phyloP scores from a whole-genome alignment of 176 grass and related monocot genomes.

The Oryza australiensis region DNA sequence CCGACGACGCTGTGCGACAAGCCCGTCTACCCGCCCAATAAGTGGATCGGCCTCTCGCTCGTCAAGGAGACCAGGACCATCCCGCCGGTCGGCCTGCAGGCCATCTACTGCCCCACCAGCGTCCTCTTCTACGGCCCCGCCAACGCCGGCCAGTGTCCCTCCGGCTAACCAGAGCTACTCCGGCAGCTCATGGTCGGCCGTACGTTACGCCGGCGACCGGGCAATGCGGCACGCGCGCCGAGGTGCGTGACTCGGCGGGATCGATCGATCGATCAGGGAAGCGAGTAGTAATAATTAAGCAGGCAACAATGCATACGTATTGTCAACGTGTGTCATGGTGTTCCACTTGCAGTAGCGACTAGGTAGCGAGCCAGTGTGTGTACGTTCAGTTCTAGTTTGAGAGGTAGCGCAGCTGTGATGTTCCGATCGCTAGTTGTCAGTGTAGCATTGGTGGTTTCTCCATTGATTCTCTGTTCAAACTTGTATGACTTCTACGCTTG shows the following conservation, averaged over 20 bases:
- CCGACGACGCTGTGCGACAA: conserved; percentile 45
- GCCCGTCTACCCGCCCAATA: conserved; percentile 49
- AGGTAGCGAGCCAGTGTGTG: background rate
- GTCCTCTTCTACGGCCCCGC: conserved; percentile 52
- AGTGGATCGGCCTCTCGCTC: conserved; percentile 49
- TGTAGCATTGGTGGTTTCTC: background rate
- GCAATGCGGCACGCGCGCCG: background rate
- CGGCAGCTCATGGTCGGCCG: background rate
- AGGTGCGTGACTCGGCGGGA: background rate
- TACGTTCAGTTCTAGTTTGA: background rate
- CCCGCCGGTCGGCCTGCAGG: conserved; percentile 42
- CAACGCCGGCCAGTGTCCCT: conserved; percentile 38
- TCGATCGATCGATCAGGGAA: background rate
- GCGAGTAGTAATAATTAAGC: background rate
- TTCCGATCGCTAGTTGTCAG: background rate
- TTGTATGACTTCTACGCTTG: background rate
- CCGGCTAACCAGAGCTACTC: background rate
- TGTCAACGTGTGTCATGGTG: background rate
- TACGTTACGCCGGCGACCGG: too few relatives aligned
- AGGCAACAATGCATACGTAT: background rate
- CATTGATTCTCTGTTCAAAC: background rate
- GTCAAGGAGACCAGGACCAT: conserved; percentile 29
- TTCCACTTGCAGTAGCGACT: background rate
- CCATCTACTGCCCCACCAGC: conserved; percentile 43
- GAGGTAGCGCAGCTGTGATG: background rate